Base-by-base conservation (phyloP, 2,329 filamentous ascomycete species). In the Ascochyta pisi region DNA sequence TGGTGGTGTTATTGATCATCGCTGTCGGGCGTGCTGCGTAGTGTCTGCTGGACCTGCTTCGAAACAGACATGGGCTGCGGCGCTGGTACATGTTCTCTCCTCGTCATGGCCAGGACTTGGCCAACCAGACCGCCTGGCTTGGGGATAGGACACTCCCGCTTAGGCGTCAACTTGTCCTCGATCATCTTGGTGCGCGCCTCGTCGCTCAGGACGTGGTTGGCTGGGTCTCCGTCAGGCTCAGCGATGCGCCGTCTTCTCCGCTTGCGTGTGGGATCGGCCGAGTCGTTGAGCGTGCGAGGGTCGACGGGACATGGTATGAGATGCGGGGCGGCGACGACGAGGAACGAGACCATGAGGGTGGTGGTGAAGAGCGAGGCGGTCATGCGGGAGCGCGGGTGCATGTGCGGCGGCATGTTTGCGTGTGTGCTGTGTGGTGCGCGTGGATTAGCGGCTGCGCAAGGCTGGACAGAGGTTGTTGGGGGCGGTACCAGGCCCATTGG, bases 331-430 rank as follows among this genome's bases (percentile, higher is more conserved):
- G 86, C 91, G 49, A 99, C 95, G 60, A 99, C 93, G 61, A 96
- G 84, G 76, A 99, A 96, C 66, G 90, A 95, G 29, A 92, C 88
- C 60, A 91, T 83, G 50, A 98, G 85, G 1, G 94, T 98, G n/a
- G 90, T 91, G 46, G 92, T 92, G 80, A 99, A 99, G 58, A 99
- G 88, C 41, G 92, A 95, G 53, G 90, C 93, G 67, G 95, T 99
- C 80, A 92, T 91, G 69, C 91, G 89, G 65, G 94, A 98, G 76
- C 93, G 89, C 31, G 95, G 95, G 77, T 99, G 95, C 38, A 99
- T 87, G 78, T 94, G 81, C 37, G 86, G 90, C 69, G 91, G 88
- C 90, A 95, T 95, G 63, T 48, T 67, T 54, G 26, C 13, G 22
- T 43, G 15, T 12, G 2, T 16, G 34, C 16, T 16, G 16, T 16